Conservation (phyloP, 441 rosid genomes). For the Kokia cookei region DNA sequence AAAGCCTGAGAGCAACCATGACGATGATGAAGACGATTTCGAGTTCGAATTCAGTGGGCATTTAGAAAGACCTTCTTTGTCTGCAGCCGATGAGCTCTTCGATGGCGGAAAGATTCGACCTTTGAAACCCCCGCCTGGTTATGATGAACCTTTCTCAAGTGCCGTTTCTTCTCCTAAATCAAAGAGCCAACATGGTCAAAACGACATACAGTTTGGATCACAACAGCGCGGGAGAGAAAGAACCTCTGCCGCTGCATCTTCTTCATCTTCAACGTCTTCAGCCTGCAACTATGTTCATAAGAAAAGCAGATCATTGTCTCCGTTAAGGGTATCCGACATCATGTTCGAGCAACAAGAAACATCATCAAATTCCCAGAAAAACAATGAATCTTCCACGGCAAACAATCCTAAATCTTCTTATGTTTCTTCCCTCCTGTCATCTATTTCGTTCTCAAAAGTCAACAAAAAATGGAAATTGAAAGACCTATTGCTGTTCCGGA, state of each 20-base stretch:
- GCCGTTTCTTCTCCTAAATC: constrained; percentile 24
- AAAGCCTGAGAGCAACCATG: constrained; percentile 21
- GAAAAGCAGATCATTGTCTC: constrained; percentile 74
- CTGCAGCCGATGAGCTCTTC: constrained; percentile 81
- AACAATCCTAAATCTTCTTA: constrained; percentile 33
- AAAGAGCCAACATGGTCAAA: neutral
- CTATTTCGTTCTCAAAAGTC: constrained; percentile 47
- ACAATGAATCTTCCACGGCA: constrained; percentile 16
- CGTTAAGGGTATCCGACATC: constrained; percentile 60
- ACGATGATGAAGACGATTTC: constrained; percentile 31
- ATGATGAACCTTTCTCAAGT: constrained; percentile 19
- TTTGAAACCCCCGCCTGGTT: constrained; percentile 39
- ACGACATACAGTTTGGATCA: neutral
- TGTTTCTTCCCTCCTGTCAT: constrained; percentile 43
- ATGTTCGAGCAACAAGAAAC: constrained; percentile 42
- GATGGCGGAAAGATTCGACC: constrained; percentile 81
- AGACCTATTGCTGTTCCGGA: constrained; percentile 69
- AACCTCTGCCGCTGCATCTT: constrained; percentile 16
- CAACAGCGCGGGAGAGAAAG: constrained; percentile 49
- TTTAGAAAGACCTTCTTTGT: constrained; percentile 55
- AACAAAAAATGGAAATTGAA: constrained; percentile 70
- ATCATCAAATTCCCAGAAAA: constrained; percentile 17
- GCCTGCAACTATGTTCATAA: constrained; percentile 26
- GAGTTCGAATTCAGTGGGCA: constrained; percentile 87
- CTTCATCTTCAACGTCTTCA: constrained; percentile 17